phyloP scores from a whole-genome alignment of 2,329 filamentous ascomycete species.

The Helotiales sp. region DNA sequence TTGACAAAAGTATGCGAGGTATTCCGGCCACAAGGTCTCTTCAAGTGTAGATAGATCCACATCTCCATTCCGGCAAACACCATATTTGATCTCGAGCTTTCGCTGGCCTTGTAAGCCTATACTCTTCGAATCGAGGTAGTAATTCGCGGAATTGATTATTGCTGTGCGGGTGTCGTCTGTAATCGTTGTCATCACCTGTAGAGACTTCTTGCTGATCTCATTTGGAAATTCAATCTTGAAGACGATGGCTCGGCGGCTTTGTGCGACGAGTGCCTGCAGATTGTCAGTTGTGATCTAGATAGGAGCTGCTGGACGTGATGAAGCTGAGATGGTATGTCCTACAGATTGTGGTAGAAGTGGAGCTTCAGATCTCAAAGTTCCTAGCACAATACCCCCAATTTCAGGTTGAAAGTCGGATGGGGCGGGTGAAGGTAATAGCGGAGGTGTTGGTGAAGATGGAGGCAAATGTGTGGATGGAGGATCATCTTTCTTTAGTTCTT shows the following conservation, averaged over 20 bases:
- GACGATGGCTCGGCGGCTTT: slow-evolving; percentile 15
- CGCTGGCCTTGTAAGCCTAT: not conserved
- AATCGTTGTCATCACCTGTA: slow-evolving; percentile 19
- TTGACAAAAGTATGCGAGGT: slow-evolving; percentile 25
- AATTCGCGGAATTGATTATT: slow-evolving; percentile 25
- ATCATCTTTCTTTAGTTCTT: not conserved
- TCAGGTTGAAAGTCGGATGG: not conserved
- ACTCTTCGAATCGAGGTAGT: slow-evolving; percentile 21
- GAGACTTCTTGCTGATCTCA: slow-evolving; percentile 10
- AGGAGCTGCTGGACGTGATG: slow-evolving; percentile 7
- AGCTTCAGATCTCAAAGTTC: not conserved
- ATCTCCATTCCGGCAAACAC: slow-evolving; percentile 25
- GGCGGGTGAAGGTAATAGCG: too few relatives aligned
- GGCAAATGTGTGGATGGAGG: not conserved
- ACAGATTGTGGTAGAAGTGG: slow-evolving; percentile 3
- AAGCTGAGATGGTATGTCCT: not conserved
- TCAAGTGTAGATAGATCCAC: slow-evolving; percentile 26
- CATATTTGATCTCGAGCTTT: slow-evolving; percentile 21
- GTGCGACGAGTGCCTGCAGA: not conserved
- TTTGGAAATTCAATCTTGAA: slow-evolving; percentile 18
- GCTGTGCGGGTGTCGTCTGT: slow-evolving; percentile 16
- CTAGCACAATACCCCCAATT: not conserved
- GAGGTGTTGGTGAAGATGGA: not conserved
- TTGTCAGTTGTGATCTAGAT: slow-evolving; percentile 7
- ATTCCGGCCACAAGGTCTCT: slow-evolving; percentile 23